phyloP scores from a whole-genome alignment of 2,329 filamentous ascomycete genomes.

The Colletotrichum sp. region DNA sequence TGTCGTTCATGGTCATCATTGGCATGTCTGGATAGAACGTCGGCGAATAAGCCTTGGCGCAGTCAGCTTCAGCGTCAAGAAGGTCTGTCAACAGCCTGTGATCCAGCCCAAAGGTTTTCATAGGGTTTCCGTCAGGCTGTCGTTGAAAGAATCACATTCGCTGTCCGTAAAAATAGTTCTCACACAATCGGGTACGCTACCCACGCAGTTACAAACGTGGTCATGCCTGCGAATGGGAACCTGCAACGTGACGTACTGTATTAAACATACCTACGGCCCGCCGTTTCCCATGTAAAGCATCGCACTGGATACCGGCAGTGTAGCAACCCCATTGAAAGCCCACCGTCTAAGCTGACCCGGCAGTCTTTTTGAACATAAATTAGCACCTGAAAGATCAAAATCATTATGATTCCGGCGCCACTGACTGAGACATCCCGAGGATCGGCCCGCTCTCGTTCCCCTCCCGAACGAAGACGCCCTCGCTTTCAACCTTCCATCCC shows the following conservation, averaged over 20 bases:
- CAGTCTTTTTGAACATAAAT: neutral
- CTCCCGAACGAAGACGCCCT: constrained; percentile 48
- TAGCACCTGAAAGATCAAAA: neutral
- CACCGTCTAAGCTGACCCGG: constrained; percentile 30
- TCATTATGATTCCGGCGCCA: constrained; percentile 10
- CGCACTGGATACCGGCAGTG: constrained; percentile 30
- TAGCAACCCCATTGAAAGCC: constrained; percentile 32
- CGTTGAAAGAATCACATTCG: neutral
- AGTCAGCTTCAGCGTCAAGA: neutral
- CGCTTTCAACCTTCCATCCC: constrained; percentile 48
- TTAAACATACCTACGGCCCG: neutral
- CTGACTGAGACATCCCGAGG: constrained; percentile 20
- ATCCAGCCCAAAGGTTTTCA: rapidly evolving
- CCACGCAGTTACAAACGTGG: rapidly evolving
- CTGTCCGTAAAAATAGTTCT: neutral
- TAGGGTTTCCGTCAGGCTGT: neutral
- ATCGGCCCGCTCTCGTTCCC: constrained; percentile 20
- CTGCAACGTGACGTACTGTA: neutral
- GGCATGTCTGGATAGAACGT: neutral
- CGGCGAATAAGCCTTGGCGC: neutral
- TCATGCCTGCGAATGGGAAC: neutral
- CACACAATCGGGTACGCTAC: neutral
- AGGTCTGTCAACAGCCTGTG: rapidly evolving
- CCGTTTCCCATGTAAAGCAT: constrained; percentile 25
- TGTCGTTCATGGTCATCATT: neutral